Base-by-base conservation (phyloP, 2,329 filamentous ascomycete species). In the Corniculantispora saksenae region DNA sequence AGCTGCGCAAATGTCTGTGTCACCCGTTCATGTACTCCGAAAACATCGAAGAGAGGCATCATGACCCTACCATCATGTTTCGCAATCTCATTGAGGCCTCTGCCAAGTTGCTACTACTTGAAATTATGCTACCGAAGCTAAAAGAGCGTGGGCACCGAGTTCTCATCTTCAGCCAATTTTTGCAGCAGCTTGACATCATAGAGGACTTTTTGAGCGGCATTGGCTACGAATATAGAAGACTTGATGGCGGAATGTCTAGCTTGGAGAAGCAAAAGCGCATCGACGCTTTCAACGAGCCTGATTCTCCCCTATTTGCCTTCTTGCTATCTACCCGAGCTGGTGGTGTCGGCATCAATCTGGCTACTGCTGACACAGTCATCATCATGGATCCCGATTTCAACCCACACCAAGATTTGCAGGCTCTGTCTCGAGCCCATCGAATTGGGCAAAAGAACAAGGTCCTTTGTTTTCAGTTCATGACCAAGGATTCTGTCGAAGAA, bases 361-460 rank as follows among this genome's bases (percentile, higher is more conserved):
- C 95, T 0, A 97, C 94, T 9, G 95, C 95, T 3, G 95, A 99
- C 73, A 99, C 95, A 0, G 96, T 99, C 67, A 97, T 99, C 69
- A 97, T 99, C 69, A 88, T 98, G 69, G 94, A 99, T 71, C 93
- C 93, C 0, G 95, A 99, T 74, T 98, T 97, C 82, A 99, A 99
- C 67, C 95, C 95, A 0, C 95, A 99, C 73, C 95, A 99, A 77
- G 96, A 99, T 72, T 91, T 99, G 48, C 95, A 99, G 76, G 95
- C 95, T 0, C 84, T 99, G 35, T 97, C 94, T 35, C 89, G 96
- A 69, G 95, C 94, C 21, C 95, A 99, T 77, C 90, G 95, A 29
- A 98, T 99, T 68, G 96, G 96, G 0, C 96, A 99, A 77, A 93
- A 93, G 77, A 93, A 95, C 70, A 97, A 96, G 71, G 95, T 99